Percentiles rank a stretch among this genome's conserved stretches.
These are phyloP conservation scores for Saccharum officinarum DNA, from an alignment of 176 grass and related monocot genomes.

Conservation along the genomic window DNA sequence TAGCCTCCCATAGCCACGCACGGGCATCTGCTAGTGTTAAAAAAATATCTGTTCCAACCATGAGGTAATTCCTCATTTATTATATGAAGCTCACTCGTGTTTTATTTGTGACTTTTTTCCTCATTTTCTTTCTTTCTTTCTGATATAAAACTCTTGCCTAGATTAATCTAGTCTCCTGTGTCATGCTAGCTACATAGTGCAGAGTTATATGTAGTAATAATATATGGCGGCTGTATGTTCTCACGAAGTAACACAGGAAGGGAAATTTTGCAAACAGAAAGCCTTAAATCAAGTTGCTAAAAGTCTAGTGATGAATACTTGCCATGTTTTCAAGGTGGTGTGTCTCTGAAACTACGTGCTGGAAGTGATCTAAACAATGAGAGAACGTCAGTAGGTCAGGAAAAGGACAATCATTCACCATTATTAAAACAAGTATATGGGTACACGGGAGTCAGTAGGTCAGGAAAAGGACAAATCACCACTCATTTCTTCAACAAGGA, in stretches of 20 bases:
- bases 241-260: neutral
- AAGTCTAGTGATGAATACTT: neutral
- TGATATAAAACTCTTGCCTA: no score
- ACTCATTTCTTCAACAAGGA: constrained; percentile 17
- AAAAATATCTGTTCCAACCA: neutral
- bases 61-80: neutral
- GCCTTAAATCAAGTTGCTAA: neutral
- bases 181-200: neutral
- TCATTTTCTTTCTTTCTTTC: neutral
- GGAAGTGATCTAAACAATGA: neutral
- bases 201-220: neutral
- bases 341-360: neutral
- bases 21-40: no score
- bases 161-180: neutral
- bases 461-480: neutral
- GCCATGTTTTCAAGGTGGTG: neutral
- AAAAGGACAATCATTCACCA: neutral
- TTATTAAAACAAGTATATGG: neutral
- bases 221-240: neutral
- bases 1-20: no score
- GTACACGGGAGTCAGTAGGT: neutral
- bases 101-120: neutral
- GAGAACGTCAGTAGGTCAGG: neutral
- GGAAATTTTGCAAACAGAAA: neutral
- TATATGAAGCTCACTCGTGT: no score